phyloP scores from a whole-genome alignment of 306 rosid genomes.

The Herpetospermum pedunculosum region DNA sequence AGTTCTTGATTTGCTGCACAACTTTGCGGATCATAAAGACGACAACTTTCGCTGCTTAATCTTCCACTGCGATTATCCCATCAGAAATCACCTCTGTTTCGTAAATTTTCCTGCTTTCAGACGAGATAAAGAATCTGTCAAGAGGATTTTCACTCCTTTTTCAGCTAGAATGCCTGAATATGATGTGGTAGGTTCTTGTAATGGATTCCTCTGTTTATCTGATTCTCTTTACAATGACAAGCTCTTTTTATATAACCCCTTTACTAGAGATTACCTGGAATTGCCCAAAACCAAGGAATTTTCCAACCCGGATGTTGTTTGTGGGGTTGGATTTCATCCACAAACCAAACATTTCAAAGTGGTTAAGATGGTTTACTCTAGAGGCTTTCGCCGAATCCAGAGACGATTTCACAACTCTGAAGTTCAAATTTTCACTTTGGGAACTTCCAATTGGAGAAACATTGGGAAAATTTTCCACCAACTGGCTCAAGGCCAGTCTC shows the following conservation, averaged over 20 bases:
- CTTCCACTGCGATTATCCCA: conserved; percentile 30
- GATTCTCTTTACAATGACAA: conserved; percentile 21
- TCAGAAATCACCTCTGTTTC: conserved; percentile 25
- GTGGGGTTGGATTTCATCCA: conserved; percentile 28
- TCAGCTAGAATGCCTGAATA: conserved; percentile 22
- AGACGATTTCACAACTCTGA: conserved; percentile 7
- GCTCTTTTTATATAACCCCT: conserved; percentile 28
- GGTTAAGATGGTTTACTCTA: conserved; percentile 18
- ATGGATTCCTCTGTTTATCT: conserved; percentile 27
- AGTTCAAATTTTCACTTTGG: conserved; percentile 20
- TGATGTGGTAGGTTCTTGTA: conserved; percentile 24
- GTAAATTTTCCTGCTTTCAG: conserved; percentile 10
- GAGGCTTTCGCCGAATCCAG: background rate
- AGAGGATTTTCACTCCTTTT: conserved; percentile 19
- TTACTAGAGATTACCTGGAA: conserved; percentile 12
- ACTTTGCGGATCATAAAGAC: background rate
- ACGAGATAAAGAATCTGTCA: background rate
- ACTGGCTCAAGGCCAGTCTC: conserved; percentile 20
- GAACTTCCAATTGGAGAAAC: conserved; percentile 33
- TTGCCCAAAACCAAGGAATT: conserved; percentile 21
- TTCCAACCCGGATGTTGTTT: conserved; percentile 19
- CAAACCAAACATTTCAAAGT: conserved; percentile 25
- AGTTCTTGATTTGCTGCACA: background rate
- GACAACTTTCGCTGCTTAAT: conserved; percentile 17
- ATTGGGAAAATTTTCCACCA: conserved; percentile 15